Evolutionary conservation across 106 monocot genomes (phyloP), one percentile per base, ranked within the genome.

Genomic region (Agapanthus africanus): DNA sequence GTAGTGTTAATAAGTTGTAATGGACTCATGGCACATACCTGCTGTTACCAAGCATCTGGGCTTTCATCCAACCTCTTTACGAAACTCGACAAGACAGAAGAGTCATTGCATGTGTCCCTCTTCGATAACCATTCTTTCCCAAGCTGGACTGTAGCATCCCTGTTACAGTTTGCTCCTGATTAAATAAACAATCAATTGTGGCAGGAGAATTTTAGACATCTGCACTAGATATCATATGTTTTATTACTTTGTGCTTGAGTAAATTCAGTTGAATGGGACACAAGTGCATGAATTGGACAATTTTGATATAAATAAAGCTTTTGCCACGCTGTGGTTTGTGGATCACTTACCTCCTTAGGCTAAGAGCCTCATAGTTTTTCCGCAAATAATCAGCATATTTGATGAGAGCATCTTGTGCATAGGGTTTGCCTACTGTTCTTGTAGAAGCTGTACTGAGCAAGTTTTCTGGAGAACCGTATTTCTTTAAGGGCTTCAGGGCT

Each of bases 401-500:
- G 3, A 71, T 90, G 41, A 99, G 90, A 64, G 90, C 90, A 81
- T 99, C 81, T 69, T 99, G 99, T 18, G 84, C 92, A 79, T 93
- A 99, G 63, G 82, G 75, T 63, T 85, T 99, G 18, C 89, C 99
- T 16, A 99, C 87, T 40, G 87, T 99, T 78, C 87, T 78, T 54
- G 80, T 76, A 36, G 87, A 63, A 70, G 93, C 92, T 54, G 90
- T 65, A 63, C 74, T 76, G 14, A 99, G 81, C 52, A 99, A 81
- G 36, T 99, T 87, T 57, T 90, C 85, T 40, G 93, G 77, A 47
- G 92, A 84, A 32, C 90, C 93, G 63, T 99, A 88, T 62, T 86
- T 93, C 39, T 83, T 93, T 63, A 99, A 83, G 56, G 93, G 90
- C 61, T 93, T 99, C 37, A 83, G 41, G 16, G 93, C 99, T 65